Evolutionary conservation across 768 basidiomycete species (phyloP).

Genomic region (Mycena amicta): DNA sequence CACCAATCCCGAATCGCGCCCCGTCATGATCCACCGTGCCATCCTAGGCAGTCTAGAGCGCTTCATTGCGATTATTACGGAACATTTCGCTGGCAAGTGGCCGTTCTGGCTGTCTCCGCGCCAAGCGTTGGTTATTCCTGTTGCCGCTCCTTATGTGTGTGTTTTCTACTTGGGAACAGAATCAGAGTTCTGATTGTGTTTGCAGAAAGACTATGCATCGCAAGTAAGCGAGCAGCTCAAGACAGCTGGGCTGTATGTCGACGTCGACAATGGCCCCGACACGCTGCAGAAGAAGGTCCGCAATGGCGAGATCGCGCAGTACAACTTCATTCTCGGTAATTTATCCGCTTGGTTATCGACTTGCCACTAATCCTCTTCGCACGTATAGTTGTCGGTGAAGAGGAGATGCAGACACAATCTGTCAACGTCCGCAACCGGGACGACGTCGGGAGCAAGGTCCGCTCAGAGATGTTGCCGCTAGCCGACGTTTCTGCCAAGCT

Average conservation of each 20-base stretch:
- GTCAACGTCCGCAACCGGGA: slow-evolving; percentile 97
- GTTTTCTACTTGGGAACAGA: too few species aligned
- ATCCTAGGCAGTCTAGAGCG: slow-evolving; percentile 93
- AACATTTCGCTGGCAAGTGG: slow-evolving; percentile 98
- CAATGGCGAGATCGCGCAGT: slow-evolving; percentile 95
- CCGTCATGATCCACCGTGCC: slow-evolving; percentile 98
- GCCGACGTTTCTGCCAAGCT: slow-evolving; percentile 74
- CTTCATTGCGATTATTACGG: slow-evolving; percentile 96
- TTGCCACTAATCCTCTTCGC: slow-evolving; percentile 14
- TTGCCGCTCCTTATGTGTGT: slow-evolving; percentile 84
- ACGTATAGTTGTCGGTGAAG: slow-evolving; percentile 89
- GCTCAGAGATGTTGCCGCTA: slow-evolving; percentile 73
- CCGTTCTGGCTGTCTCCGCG: slow-evolving; percentile 99
- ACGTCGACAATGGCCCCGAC: slow-evolving; percentile 90
- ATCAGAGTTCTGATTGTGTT: too few species aligned
- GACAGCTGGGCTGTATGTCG: slow-evolving; percentile 77
- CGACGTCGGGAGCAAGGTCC: slow-evolving; percentile 83
- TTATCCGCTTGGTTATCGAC: slow-evolving; percentile 9
- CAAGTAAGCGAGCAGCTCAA: slow-evolving; percentile 73
- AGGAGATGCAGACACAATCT: slow-evolving; percentile 81
- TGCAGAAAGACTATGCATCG: slow-evolving; percentile 86
- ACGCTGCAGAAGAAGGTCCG: slow-evolving; percentile 97
- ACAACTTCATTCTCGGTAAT: slow-evolving; percentile 96
- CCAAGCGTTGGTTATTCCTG: slow-evolving; percentile 92
- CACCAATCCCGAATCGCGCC: slow-evolving; percentile 63